These are phyloP conservation scores for Polychytrium aggregatum DNA, from an alignment of 192 early-diverging fungal species.

Conservation along the genomic window DNA sequence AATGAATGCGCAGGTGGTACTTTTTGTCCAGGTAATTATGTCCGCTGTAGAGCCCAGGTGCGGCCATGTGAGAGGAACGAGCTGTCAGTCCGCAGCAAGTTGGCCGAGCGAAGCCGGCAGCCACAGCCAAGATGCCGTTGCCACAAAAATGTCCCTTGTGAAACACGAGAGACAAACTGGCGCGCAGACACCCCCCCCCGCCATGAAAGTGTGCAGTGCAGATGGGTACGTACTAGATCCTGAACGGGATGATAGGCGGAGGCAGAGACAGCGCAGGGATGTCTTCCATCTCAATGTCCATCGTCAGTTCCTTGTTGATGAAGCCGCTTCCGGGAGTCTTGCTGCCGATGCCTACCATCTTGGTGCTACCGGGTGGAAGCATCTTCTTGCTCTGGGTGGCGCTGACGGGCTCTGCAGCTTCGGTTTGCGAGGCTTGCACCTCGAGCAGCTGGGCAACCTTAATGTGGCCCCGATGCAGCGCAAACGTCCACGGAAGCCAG, in stretches of 20 bases:
- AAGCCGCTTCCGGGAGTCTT: conserved; percentile 38
- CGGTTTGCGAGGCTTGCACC: conserved; percentile 5
- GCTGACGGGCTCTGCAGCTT: background rate
- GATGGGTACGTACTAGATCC: conserved; percentile 59
- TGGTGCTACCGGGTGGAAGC: too few relatives aligned
- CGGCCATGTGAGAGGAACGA: background rate
- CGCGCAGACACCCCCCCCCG: conserved; percentile 3
- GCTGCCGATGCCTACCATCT: conserved; percentile 28
- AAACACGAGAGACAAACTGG: too few relatives aligned
- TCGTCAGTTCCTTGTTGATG: conserved; percentile 19
- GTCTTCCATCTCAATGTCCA: conserved; percentile 70
- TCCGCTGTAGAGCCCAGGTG: conserved; percentile 35
- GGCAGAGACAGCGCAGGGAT: conserved; percentile 91
- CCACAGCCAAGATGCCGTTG: too few relatives aligned
- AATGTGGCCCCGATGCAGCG: conserved; percentile 41
- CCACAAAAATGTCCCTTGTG: too few relatives aligned
- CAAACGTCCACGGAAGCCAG: conserved; percentile 79
- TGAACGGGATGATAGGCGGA: conserved; percentile 95
- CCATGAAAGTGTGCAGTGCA: too few relatives aligned
- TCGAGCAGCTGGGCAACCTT: conserved; percentile 28
- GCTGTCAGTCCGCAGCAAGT: too few relatives aligned
- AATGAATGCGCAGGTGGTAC: conserved; percentile 69
- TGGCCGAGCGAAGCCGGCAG: too few relatives aligned
- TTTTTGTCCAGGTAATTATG: conserved; percentile 94
- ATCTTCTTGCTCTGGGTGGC: background rate